Conservation (phyloP, 768 basidiomycete species). For the Bullera alba region DNA sequence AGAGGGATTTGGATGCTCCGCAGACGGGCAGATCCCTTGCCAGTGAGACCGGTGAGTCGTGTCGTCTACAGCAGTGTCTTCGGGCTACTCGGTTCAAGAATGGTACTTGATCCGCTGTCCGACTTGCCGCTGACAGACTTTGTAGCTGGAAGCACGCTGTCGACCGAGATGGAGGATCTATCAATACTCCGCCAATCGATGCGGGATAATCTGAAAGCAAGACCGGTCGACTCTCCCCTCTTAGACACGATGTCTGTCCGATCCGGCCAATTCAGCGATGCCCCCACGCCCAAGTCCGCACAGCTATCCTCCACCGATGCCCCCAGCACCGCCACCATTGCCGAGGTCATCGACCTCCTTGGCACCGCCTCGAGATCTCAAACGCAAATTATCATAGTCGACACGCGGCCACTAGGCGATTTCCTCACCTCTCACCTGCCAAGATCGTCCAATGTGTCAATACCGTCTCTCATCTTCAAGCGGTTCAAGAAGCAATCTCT, state of each 20-base stretch:
- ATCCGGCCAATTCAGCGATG: neutral
- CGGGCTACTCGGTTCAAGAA: too few species aligned
- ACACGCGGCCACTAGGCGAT: constrained; percentile 65
- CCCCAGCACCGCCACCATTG: neutral
- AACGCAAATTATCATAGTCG: constrained; percentile 56
- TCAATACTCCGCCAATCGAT: constrained; percentile 19
- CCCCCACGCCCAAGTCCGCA: constrained; percentile 1
- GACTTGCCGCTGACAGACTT: too few species aligned
- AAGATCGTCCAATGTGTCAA: constrained; percentile 72
- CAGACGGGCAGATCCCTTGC: neutral
- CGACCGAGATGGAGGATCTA: constrained; percentile 31
- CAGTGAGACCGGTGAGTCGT: neutral
- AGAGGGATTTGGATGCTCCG: constrained; percentile 4
- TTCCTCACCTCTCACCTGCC: constrained; percentile 62
- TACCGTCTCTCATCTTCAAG: constrained; percentile 85
- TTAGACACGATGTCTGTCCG: neutral
- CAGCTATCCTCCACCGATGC: neutral
- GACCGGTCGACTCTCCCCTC: constrained; percentile 27
- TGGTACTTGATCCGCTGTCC: too few species aligned
- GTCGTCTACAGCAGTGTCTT: too few species aligned
- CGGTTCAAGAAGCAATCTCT: constrained; percentile 61
- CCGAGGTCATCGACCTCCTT: constrained; percentile 43
- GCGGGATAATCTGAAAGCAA: constrained; percentile 20
- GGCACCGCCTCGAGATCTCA: constrained; percentile 50
- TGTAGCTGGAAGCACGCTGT: too few species aligned